Percentiles rank a stretch among this genome's conserved stretches.
phyloP scores from a whole-genome alignment of 306 rosid genomes.

The Luffa aegyptiaca region DNA sequence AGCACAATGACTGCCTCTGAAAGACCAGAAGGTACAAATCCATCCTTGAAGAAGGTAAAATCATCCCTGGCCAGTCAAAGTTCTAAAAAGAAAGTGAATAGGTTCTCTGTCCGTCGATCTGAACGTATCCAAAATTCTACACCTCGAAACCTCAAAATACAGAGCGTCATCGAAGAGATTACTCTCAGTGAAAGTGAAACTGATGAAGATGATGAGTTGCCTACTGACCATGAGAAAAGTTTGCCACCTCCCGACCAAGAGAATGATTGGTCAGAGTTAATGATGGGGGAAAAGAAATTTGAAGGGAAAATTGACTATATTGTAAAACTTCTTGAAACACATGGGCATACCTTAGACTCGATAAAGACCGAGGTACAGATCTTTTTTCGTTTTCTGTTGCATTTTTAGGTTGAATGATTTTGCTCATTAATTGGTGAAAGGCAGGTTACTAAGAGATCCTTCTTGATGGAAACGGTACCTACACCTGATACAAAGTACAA shows the following conservation, averaged over 20 bases:
- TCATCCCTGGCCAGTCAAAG: neutral
- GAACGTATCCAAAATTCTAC: conserved; percentile 10
- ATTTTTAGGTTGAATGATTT: neutral
- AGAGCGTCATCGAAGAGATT: conserved; percentile 1
- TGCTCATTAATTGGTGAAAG: neutral
- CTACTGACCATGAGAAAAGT: neutral
- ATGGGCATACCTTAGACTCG: neutral
- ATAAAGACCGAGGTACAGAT: neutral
- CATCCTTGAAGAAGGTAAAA: conserved; percentile 2
- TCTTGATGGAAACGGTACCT: neutral
- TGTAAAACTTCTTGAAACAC: conserved; percentile 5
- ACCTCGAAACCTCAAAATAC: neutral
- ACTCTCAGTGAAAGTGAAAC: conserved; percentile 12
- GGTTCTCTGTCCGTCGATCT: conserved; percentile 6
- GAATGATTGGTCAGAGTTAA: neutral
- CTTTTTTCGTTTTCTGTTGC: neutral
- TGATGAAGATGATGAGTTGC: neutral
- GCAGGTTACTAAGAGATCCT: conserved; percentile 3
- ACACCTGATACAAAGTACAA: neutral
- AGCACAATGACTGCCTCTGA: neutral
- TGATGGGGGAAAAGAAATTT: neutral
- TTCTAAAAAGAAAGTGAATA: neutral
- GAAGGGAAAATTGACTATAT: conserved; percentile 7
- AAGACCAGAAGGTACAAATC: neutral
- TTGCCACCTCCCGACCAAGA: neutral